Evolutionary conservation across 2,329 filamentous ascomycete genomes (phyloP), one percentile per base, ranked within the genome.

Genomic region (Hymenoscyphus repandus): DNA sequence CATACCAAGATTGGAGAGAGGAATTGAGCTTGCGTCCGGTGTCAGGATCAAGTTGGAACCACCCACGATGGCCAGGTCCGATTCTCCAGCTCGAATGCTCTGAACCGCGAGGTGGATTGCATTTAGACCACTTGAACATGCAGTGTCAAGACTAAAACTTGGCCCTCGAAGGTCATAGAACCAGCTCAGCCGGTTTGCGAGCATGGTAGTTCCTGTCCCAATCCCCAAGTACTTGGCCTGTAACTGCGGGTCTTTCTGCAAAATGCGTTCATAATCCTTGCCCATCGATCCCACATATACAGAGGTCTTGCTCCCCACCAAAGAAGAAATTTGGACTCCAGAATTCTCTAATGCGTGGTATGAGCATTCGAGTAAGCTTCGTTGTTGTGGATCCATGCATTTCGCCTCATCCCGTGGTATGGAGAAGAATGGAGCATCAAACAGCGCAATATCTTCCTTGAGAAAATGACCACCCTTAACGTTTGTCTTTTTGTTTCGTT

Each of bases 141-240:
- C 78, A 1, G 78, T 80, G 47, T 81, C 76, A 12, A 82, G 62
- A 0, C 75, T 79, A 62, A 80, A 70, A 57, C 76, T 79, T 2
- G 78, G 74, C 0, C 69, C 70, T 1, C 47, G 58, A 1, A 81
- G 64, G 57, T 81, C 72, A 61, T 77, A 79, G 49, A 71, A 73
- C 60, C 80, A 75, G 0, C 76, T 79, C n/a, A 81, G 70, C 0
- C 77, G 71, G 58, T 80, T 80, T 6, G 77, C 60, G 64, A 79
- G 69, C 51, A 80, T 76, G 3, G 60, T 61, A 11, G 58, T 45
- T 2, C 51, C 60, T 1, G 57, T 58, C 1, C 72, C 71, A 4
- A 43, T 48, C 6, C 34, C 42, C 10, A 30, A 20, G 40, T 58
- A 58, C 17, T 39, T 46, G 4, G 41, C 15, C 13, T 12, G 13